Base-by-base conservation (phyloP, 148 eudicot species). In the Pharnaceum exiguum region DNA sequence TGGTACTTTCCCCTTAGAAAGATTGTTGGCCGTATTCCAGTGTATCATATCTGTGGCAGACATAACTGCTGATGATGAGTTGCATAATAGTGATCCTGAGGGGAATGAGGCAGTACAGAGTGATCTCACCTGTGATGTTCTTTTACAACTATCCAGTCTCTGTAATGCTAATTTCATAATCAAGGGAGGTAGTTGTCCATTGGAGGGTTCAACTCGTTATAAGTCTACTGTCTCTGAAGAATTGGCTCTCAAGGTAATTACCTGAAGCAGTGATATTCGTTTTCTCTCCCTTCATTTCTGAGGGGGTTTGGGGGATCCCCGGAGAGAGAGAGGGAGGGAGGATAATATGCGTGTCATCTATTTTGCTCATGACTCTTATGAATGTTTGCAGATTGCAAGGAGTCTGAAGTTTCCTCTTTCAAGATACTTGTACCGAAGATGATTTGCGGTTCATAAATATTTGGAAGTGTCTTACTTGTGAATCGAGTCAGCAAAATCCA, bases 1-100 rank as follows among this genome's bases (percentile, higher is more conserved):
- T 7, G 96, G 98, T 59, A 93, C 90, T 46, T 93, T 93, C 51
- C 90, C 96, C 1, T 74, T 93, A 57, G 98, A 93, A 73, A 88
- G 98, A 65, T 63, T 93, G 43, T 75, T 93, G 47, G 98, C 95
- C 64, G 88, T 85, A 64, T 93, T 71, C 54, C 90, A 93, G 73
- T 88, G 95, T 54, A 78, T 93, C 55, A 68, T 87, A 45, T 83
- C 88, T 38, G 81, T 77, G 32, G 80, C 62, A 25, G 90, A 89
- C 35, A 59, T 66, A 22, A 62, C 82, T 43, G 32, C 44, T 43
- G 86, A 77, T 5, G 85, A 79, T 22, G 95, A 82, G 46, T 51
- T 67, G 18, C 62, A 32, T 48, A 65, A 65, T 46, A 55, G 47
- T 42, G 69, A 58, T 45, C 35, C 67, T 61, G 0, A 49, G 43